These are phyloP conservation scores for Calonectria multiphialidica DNA, from an alignment of 2,329 filamentous ascomycete genomes.

Conservation along the genomic window DNA sequence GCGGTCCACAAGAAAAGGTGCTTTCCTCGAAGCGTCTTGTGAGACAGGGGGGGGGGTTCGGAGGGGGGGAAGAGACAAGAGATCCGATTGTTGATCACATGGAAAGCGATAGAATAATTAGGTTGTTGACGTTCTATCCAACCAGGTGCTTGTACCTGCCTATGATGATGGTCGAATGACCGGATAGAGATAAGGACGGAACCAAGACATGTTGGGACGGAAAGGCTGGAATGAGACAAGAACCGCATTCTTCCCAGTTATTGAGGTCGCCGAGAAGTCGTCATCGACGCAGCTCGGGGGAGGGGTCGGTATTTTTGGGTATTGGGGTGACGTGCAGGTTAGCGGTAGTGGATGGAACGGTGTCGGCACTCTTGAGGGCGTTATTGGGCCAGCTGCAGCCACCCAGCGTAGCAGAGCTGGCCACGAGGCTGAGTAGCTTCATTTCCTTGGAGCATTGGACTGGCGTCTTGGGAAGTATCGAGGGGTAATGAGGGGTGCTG, in stretches of 20 bases:
- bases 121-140: background rate
- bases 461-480: background rate
- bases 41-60: background rate
- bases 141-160: background rate
- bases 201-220: background rate
- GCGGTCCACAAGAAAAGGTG: background rate
- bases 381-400: slow-evolving; percentile 15
- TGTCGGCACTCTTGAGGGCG: slow-evolving; percentile 3
- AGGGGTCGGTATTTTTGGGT: background rate
- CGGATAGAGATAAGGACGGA: background rate
- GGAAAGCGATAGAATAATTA: background rate
- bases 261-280: background rate
- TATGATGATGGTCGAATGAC: background rate
- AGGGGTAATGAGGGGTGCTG: background rate
- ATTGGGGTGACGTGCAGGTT: slow-evolving; percentile 11
- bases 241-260: background rate
- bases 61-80: background rate
- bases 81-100: background rate
- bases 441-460: background rate
- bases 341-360: slow-evolving; percentile 2
- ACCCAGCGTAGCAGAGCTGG: slow-evolving; percentile 7
- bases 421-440: slow-evolving; percentile 18
- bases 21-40: background rate
- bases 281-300: background rate
- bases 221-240: background rate